Conservation (phyloP, 2,329 filamentous ascomycete species). For the Fusarium pilosicola region DNA sequence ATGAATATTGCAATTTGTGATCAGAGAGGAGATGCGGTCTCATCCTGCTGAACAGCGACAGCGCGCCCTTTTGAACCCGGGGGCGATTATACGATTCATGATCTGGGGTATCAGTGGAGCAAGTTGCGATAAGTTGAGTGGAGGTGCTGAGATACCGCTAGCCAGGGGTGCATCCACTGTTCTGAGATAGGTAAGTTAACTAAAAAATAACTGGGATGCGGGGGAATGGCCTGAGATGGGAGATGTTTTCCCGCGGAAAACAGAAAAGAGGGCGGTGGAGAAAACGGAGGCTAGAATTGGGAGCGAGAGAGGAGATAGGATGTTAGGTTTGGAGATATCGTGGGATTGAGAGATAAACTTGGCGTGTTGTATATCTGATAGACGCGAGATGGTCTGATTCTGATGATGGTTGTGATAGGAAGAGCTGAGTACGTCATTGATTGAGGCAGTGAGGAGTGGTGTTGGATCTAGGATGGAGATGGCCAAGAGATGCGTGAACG, state of each 20-base stretch:
- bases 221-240: slow-evolving; percentile 10
- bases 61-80: slow-evolving; percentile 29
- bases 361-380: slow-evolving; percentile 5
- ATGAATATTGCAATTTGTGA: background rate
- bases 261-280: slow-evolving; percentile 6
- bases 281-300: slow-evolving; percentile 21
- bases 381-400: background rate
- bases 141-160: slow-evolving; percentile 34
- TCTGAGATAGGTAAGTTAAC: slow-evolving; percentile 7
- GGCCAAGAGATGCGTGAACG: background rate
- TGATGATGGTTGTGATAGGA: background rate
- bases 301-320: slow-evolving; percentile 31
- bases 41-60: background rate
- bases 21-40: background rate
- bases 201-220: slow-evolving; percentile 12
- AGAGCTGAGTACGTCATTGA: background rate
- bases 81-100: slow-evolving; percentile 31
- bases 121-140: slow-evolving; percentile 14
- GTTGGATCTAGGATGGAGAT: background rate
- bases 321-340: slow-evolving; percentile 20
- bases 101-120: slow-evolving; percentile 36
- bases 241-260: slow-evolving; percentile 29
- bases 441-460: background rate
- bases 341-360: slow-evolving; percentile 4
- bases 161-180: background rate